Evolutionary conservation across 345 rosid genomes (phyloP).

Genomic region (Jatropha curcas): DNA sequence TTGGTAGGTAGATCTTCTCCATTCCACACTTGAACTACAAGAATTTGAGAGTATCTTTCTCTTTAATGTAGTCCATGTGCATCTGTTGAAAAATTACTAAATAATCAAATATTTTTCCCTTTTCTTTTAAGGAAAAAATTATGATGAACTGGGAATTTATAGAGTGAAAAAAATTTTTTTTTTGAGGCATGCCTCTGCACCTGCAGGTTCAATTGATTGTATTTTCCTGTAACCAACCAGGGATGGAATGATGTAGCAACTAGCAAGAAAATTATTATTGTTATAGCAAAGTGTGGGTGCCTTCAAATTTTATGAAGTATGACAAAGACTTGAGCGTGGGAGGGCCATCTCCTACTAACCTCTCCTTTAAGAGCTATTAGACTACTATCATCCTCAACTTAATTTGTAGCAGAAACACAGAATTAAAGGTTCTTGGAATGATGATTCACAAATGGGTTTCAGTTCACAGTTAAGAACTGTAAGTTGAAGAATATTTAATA

Average conservation of each 20-base stretch:
- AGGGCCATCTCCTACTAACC: not conserved
- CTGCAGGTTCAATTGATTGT: not conserved
- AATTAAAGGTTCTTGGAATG: not conserved
- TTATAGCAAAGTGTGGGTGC: slow-evolving; percentile 16
- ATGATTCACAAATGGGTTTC: not conserved
- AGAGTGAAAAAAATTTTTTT: not conserved
- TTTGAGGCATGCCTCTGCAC: too few relatives aligned
- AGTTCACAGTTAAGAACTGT: not conserved
- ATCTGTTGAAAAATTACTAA: too few relatives aligned
- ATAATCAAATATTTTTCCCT: not conserved
- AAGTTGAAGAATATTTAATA: not conserved
- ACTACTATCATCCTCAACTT: not conserved
- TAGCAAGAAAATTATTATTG: not conserved
- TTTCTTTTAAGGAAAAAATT: too few relatives aligned
- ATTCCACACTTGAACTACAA: not conserved
- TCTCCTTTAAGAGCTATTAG: not conserved
- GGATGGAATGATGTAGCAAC: not conserved
- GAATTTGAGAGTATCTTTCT: not conserved
- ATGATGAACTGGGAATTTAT: not conserved
- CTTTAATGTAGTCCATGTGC: not conserved
- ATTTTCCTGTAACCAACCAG: not conserved
- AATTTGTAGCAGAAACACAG: not conserved
- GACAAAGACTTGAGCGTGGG: slow-evolving; percentile 23
- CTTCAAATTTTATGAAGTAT: slow-evolving; percentile 5
- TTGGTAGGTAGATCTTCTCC: slow-evolving; percentile 8